These are phyloP conservation scores for Penicillium corylophilum DNA, from an alignment of 2,329 filamentous ascomycete genomes.

Conservation along the genomic window DNA sequence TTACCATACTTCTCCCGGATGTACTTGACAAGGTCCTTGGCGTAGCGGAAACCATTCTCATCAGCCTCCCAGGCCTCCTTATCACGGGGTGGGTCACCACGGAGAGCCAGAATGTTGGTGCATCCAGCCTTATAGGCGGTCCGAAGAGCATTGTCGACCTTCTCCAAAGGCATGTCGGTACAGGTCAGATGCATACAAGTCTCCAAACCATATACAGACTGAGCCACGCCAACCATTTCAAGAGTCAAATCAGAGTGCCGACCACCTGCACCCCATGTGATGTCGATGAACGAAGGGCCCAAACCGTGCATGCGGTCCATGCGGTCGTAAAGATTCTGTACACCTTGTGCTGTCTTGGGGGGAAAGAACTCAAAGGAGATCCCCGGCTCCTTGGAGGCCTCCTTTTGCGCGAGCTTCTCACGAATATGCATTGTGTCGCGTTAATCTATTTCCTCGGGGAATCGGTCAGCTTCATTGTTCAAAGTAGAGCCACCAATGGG, in stretches of 20 bases:
- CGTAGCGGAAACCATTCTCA: slow-evolving; percentile 85
- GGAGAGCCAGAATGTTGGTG: slow-evolving; percentile 92
- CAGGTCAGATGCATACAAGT: slow-evolving; percentile 99
- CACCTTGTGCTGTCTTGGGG: slow-evolving; percentile 83
- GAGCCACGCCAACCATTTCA: slow-evolving; percentile 96
- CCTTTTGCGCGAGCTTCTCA: slow-evolving; percentile 81
- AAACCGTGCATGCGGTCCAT: slow-evolving; percentile 99
- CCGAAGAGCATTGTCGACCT: slow-evolving; percentile 83
- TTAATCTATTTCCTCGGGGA: slow-evolving; percentile 10
- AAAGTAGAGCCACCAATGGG: not conserved
- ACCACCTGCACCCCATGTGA: slow-evolving; percentile 97
- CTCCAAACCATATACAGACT: slow-evolving; percentile 92
- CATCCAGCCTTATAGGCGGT: slow-evolving; percentile 92
- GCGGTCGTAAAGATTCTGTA: slow-evolving; percentile 98
- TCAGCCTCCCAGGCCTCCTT: slow-evolving; percentile 90
- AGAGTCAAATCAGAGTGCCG: slow-evolving; percentile 87
- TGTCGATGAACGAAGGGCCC: slow-evolving; percentile 93
- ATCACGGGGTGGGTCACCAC: slow-evolving; percentile 90
- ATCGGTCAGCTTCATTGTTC: slow-evolving; percentile 3
- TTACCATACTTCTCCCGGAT: slow-evolving; percentile 76
- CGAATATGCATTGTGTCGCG: slow-evolving; percentile 82
- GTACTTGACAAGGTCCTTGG: slow-evolving; percentile 83
- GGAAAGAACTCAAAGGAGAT: slow-evolving; percentile 99
- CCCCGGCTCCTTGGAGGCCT: slow-evolving; percentile 74
- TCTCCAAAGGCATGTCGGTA: slow-evolving; percentile 93